Evolutionary conservation across 176 grass and related monocot species (phyloP), one percentile per base, ranked within the genome.

Genomic region (Oryza glaberrima): DNA sequence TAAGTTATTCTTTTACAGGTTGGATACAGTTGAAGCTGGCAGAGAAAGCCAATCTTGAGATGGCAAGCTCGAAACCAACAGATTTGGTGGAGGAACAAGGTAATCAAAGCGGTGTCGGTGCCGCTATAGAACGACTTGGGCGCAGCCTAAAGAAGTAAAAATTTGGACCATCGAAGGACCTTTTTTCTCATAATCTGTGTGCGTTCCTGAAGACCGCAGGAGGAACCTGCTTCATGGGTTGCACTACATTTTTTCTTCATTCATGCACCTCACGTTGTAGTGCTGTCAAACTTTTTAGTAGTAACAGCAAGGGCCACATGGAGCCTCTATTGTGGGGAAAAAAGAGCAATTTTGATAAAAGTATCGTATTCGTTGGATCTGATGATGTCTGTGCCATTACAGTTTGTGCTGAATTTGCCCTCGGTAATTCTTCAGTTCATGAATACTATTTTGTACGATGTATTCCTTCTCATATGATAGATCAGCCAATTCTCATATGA

Each of bases 11-110:
- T 35, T 85, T 58, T 81, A 38, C 70, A 95, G 96, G 96, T 54
- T 99, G 93, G 96, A 75, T 96, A 85, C 96, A 99, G 88, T 76
- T 99, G 81, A 99, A 99, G 81, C 85, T 99, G 76, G 87, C 84
- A 72, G 96, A 99, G 75, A 99, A 76, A 72, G 96, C 90, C 71
- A 90, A 91, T 35, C 38, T 85, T 81, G 89, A 95, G 68, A 85
- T 92, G 68, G 80, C 78, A 68, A 93, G 47, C 11, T 92, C 87
- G 4, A 89, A 87, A 41, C 36, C 82, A 3, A 67, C 87, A 20
- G 73, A 95, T 56, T 80, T 84, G 64, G 80, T 69, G 30, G 91
- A 66, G 82, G 71, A 51, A 9, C 78, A 77, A 74, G 83, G 86
- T 41, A 92, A 89, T 75, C 75, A 80, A 79, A 94, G 67, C 64